These are phyloP conservation scores for Alternaria brassicae DNA, from an alignment of 2,329 filamentous ascomycete genomes.

Conservation along the genomic window DNA sequence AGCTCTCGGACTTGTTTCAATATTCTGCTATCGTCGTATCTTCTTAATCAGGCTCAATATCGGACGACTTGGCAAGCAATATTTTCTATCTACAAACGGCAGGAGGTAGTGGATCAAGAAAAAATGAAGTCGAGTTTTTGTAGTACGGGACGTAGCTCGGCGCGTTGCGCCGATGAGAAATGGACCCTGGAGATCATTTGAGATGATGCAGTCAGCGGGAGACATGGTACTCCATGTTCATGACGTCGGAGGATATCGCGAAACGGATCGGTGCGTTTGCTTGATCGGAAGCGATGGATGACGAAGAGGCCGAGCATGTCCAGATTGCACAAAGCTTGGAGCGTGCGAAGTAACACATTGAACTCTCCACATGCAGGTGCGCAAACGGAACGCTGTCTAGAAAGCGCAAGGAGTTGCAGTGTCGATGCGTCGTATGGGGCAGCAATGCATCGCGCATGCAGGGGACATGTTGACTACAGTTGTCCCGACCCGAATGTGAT, in stretches of 20 bases:
- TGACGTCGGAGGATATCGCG: slow-evolving; percentile 20
- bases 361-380: slow-evolving; percentile 11
- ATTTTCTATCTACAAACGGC: slow-evolving; percentile 5
- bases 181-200: slow-evolving; percentile 25
- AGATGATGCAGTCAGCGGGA: slow-evolving; percentile 16
- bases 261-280: not conserved
- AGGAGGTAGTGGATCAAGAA: slow-evolving; percentile 21
- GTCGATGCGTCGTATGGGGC: slow-evolving; percentile 10
- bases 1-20: slow-evolving; percentile 14
- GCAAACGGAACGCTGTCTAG: slow-evolving; percentile 3
- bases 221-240: slow-evolving; percentile 21
- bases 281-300: slow-evolving; percentile 1
- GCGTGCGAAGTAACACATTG: slow-evolving; percentile 6
- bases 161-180: slow-evolving; percentile 9
- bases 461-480: slow-evolving; percentile 4
- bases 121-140: slow-evolving; percentile 12
- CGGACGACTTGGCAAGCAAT: slow-evolving; percentile 8
- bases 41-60: slow-evolving; percentile 15
- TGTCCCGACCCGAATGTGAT: slow-evolving; percentile 7
- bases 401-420: slow-evolving; percentile 9
- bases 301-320: slow-evolving; percentile 18
- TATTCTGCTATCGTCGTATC: slow-evolving; percentile 15
- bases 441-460: slow-evolving; percentile 16
- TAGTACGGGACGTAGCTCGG: slow-evolving; percentile 8
- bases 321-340: slow-evolving; percentile 6